phyloP scores from a whole-genome alignment of 306 rosid species.

The Castanospermum australe region DNA sequence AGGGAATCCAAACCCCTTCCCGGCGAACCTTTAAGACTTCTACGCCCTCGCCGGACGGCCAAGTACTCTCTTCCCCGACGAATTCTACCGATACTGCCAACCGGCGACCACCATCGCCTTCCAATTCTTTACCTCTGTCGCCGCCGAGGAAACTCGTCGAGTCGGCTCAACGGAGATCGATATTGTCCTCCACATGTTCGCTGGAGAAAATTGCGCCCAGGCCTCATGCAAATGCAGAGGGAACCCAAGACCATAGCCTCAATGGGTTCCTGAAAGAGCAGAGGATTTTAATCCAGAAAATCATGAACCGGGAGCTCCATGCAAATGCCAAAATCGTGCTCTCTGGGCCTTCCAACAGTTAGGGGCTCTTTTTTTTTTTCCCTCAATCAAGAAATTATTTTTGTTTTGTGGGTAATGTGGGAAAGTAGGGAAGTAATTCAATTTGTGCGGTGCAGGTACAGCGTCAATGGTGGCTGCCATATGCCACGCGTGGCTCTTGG shows the following conservation, averaged over 20 bases:
- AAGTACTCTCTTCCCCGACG: conserved; percentile 42
- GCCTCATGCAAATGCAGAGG: conserved; percentile 26
- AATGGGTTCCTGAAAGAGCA: conserved; percentile 65
- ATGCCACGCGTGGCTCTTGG: conserved; percentile 76
- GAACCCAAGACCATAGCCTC: conserved; percentile 27
- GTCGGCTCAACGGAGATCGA: conserved; percentile 56
- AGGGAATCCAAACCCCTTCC: conserved; percentile 40
- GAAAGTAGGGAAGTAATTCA: not conserved
- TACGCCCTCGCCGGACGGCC: conserved; percentile 25
- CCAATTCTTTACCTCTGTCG: conserved; percentile 45
- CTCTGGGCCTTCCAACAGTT: conserved; percentile 71
- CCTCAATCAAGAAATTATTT: not conserved
- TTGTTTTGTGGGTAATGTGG: not conserved
- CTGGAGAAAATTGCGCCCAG: conserved; percentile 33
- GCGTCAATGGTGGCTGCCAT: conserved; percentile 85
- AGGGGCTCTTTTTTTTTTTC: conserved; percentile 22
- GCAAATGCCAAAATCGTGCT: conserved; percentile 54
- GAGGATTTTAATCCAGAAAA: conserved; percentile 39
- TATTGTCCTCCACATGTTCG: conserved; percentile 68
- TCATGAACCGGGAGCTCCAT: conserved; percentile 37
- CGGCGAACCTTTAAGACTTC: conserved; percentile 36
- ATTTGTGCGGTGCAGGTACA: conserved; percentile 56
- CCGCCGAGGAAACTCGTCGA: conserved; percentile 72
- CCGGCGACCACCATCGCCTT: conserved; percentile 30
- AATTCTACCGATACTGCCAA: conserved; percentile 23